Evolutionary conservation across 2,329 filamentous ascomycete species (phyloP), one percentile per base, ranked within the genome.

Genomic region (Dothidotthia symphoricarpi): DNA sequence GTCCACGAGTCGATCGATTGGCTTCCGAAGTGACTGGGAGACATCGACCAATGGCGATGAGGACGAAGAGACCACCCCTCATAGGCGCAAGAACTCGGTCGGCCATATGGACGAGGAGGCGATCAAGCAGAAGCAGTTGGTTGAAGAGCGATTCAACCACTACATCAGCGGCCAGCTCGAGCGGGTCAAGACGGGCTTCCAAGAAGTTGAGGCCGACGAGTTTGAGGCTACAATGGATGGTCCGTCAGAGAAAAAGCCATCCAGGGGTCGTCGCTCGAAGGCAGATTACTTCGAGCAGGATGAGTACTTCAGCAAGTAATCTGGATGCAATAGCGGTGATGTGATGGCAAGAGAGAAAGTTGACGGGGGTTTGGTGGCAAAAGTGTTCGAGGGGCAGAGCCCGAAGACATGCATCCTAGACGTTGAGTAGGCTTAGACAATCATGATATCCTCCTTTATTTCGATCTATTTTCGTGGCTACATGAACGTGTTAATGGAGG

Each of bases 161-260:
- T 95, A 95, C 64, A 85, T 96, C 39, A 82, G 79, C 19, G 85
- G 89, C 47, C 86, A 95, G 69, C 74, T 96, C 41, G 77, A 84
- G 64, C 75, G 83, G 39, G 83, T 93, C 57, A 82, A 78, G 61
- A 81, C 76, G 31, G 74, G 80, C 36, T 74, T 73, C 44, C 70
- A 72, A 22, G 73, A 69, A 14, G 63, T 74, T 31, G 76, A 77
- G 24, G 73, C 75, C 39, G 81, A 83, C 58, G 82, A 85, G 66
- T 77, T 84, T 54, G 77, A 81, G 58, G 74, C 80, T 15, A 73
- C 75, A 52, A 61, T 75, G 16, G 77, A 81, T 58, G 69, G 61
- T 17, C 26, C 49, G 24, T 43, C 50, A 11, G 54, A 55, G 26
- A 50, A 55, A 6, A 44, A 37, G 17, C 45, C 51, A 22, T 47